phyloP scores from a whole-genome alignment of 306 rosid species.

The Benincasa hispida region DNA sequence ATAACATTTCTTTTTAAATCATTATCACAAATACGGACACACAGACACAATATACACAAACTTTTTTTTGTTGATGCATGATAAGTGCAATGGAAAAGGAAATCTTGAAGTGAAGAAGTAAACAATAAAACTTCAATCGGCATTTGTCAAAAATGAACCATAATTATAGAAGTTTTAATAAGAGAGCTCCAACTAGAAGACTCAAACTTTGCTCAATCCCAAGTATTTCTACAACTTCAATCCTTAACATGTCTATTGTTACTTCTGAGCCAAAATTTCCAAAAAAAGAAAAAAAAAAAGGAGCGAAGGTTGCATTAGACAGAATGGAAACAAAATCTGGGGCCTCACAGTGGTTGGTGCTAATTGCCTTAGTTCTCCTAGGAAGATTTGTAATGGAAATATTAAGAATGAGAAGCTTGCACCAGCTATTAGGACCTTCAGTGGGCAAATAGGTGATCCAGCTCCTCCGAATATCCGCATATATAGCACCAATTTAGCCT shows the following conservation, averaged over 20 bases:
- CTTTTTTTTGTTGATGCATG: not conserved
- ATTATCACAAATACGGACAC: not conserved
- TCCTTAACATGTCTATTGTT: not conserved
- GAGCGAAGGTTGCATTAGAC: not conserved
- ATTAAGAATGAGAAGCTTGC: not conserved
- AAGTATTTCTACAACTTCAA: not conserved
- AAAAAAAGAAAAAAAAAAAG: too few relatives aligned
- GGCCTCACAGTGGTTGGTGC: not conserved
- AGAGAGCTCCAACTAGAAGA: not conserved
- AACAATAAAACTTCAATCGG: not conserved
- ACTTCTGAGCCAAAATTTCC: not conserved
- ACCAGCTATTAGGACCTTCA: not conserved
- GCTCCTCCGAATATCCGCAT: not conserved
- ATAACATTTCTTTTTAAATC: not conserved
- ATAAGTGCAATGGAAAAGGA: not conserved
- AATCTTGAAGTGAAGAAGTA: not conserved
- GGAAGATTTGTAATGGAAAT: not conserved
- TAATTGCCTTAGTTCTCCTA: not conserved
- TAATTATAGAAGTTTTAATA: not conserved
- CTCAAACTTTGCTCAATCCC: not conserved
- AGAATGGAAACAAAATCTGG: not conserved
- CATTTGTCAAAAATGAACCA: not conserved
- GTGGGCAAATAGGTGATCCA: not conserved
- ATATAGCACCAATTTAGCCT: not conserved
- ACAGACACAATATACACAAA: not conserved